phyloP scores from a whole-genome alignment of 75 land plant genomes.

The Gnetum montanum region DNA sequence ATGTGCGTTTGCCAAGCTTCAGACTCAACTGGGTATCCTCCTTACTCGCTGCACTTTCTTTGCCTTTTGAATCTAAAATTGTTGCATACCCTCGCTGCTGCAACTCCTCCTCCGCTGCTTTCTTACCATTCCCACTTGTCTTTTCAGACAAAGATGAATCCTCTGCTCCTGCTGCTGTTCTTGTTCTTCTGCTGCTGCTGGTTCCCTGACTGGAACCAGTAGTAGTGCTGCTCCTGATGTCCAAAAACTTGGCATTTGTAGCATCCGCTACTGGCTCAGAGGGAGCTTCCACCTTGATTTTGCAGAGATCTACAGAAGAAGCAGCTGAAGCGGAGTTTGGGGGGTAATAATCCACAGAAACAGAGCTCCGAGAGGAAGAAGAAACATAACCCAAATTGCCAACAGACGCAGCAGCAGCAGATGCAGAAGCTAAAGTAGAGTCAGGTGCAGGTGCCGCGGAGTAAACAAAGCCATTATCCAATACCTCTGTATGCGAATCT shows the following conservation, averaged over 20 bases:
- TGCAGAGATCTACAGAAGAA: neutral
- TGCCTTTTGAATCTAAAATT: neutral
- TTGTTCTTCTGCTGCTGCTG: neutral
- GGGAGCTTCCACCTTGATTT: constrained; percentile 1
- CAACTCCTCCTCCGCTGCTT: neutral
- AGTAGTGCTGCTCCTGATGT: neutral
- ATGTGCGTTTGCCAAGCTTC: constrained; percentile 64
- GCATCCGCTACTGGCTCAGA: neutral
- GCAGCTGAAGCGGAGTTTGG: neutral
- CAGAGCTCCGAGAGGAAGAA: constrained; percentile 6
- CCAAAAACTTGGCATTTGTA: neutral
- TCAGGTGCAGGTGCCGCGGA: too few species aligned
- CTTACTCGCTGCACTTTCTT: neutral
- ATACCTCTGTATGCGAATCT: neutral
- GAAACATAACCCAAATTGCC: constrained; percentile 1
- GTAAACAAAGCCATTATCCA: neutral
- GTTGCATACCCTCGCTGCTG: neutral
- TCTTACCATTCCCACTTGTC: neutral
- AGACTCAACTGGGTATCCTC: constrained; percentile 41
- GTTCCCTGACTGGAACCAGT: too few species aligned
- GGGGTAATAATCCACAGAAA: constrained; percentile 3
- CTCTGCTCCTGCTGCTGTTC: neutral
- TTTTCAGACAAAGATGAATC: constrained; percentile 3
- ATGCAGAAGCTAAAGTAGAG: too few species aligned
- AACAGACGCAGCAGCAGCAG: constrained; percentile 1